Conservation (phyloP, 83 land plant species). For the Larix sibirica region DNA sequence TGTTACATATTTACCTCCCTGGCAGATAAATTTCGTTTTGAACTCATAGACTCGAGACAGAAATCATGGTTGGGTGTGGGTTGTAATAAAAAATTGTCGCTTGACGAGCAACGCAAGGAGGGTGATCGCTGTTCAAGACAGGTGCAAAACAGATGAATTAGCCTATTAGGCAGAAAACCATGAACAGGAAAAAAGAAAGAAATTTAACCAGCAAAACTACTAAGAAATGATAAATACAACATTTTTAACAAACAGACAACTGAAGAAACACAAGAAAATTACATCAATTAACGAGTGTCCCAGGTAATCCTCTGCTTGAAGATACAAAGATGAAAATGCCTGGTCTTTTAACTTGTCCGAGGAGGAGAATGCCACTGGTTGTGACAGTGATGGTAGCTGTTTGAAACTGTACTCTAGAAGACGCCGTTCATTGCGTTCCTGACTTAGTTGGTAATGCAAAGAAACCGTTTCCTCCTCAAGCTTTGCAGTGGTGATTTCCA, state of each 20-base stretch:
- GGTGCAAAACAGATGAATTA: neutral
- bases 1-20: neutral
- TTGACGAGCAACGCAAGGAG: neutral
- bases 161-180: neutral
- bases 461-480: conserved; percentile 64
- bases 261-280: neutral
- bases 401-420: conserved; percentile 41
- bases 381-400: conserved; percentile 13
- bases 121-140: conserved; percentile 5
- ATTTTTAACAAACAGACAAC: neutral
- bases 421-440: conserved; percentile 70
- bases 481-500: conserved; percentile 59
- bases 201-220: neutral
- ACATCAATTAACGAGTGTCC: neutral
- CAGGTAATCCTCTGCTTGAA: neutral
- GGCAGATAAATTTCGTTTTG: neutral
- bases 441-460: conserved; percentile 56
- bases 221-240: neutral
- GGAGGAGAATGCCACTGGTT: neutral
- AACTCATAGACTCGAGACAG: neutral
- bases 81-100: conserved; percentile 7
- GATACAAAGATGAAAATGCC: neutral
- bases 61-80: neutral
- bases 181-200: neutral
- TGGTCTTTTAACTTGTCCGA: conserved; percentile 3